Evolutionary conservation across 2,329 filamentous ascomycete species (phyloP).

Genomic region (Colletotrichum eleusines): DNA sequence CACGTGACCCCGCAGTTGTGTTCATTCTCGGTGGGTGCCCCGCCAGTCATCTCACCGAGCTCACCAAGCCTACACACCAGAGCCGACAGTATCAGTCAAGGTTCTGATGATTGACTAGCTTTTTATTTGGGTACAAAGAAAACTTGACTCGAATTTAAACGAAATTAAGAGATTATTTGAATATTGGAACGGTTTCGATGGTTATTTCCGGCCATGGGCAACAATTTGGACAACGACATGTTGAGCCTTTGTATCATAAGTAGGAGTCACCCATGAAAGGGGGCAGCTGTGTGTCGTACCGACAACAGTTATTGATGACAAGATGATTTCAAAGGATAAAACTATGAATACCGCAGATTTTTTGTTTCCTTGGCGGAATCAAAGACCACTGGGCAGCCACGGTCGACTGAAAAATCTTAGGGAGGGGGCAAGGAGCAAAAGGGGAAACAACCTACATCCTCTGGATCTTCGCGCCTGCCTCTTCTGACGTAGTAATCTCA

Average conservation of each 20-base stretch:
- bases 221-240: not conserved
- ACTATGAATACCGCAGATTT: no score
- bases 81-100: not conserved
- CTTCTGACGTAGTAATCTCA: not conserved
- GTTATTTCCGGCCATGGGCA: not conserved
- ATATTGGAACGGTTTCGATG: no score
- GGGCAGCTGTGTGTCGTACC: not conserved
- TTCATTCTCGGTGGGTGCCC: not conserved
- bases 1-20: constrained; percentile 8
- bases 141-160: rapidly evolving
- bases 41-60: not conserved
- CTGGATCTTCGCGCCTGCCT: not conserved
- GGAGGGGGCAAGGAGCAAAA: not conserved
- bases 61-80: not conserved
- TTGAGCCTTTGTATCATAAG: not conserved
- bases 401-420: no score
- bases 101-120: not conserved
- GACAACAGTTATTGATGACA: not conserved
- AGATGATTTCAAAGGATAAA: not conserved
- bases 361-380: not conserved
- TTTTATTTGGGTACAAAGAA: no score
- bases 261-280: not conserved
- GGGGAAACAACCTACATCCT: not conserved
- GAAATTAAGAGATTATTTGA: not conserved
- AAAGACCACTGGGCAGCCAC: not conserved